phyloP scores from a whole-genome alignment of 1,139 yeast genomes.

The Lodderomyces metapsilosis region DNA sequence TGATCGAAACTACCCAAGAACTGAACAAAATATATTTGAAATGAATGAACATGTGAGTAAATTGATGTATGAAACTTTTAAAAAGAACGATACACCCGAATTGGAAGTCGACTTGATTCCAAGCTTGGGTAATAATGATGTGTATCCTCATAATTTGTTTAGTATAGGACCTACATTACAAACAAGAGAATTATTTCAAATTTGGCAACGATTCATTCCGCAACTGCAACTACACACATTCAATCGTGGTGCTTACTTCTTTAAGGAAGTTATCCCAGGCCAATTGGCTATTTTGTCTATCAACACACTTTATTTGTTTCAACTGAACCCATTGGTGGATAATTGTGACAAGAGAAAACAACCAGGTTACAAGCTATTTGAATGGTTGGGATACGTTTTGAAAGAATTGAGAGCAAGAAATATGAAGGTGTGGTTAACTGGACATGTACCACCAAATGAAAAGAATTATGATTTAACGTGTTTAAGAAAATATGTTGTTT shows the following conservation, averaged over 20 bases:
- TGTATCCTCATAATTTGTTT: conserved; percentile 82
- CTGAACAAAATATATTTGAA: conserved; percentile 66
- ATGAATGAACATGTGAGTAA: conserved; percentile 64
- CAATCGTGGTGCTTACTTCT: conserved; percentile 70
- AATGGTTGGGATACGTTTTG: conserved; percentile 76
- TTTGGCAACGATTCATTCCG: conserved; percentile 77
- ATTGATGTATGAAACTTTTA: conserved; percentile 50
- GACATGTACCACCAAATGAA: conserved; percentile 85
- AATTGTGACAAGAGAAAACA: conserved; percentile 69
- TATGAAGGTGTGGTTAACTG: conserved; percentile 83
- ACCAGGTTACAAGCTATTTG: conserved; percentile 74
- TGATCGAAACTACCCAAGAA: conserved; percentile 70
- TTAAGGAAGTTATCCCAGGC: conserved; percentile 74
- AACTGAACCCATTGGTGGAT: conserved; percentile 78
- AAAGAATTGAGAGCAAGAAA: conserved; percentile 71
- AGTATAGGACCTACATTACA: conserved; percentile 84
- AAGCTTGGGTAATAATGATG: conserved; percentile 81
- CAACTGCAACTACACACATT: conserved; percentile 74
- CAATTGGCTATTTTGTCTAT: conserved; percentile 75
- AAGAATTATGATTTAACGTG: conserved; percentile 75
- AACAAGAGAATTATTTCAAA: conserved; percentile 69
- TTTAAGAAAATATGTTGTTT: conserved; percentile 66
- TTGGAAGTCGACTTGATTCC: conserved; percentile 58
- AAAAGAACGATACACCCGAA: conserved; percentile 39
- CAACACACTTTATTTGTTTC: conserved; percentile 73